Evolutionary conservation across 108 stramenopile genomes (phyloP), one percentile per base, ranked within the genome.

Genomic region (Cylindrotheca closterium): DNA sequence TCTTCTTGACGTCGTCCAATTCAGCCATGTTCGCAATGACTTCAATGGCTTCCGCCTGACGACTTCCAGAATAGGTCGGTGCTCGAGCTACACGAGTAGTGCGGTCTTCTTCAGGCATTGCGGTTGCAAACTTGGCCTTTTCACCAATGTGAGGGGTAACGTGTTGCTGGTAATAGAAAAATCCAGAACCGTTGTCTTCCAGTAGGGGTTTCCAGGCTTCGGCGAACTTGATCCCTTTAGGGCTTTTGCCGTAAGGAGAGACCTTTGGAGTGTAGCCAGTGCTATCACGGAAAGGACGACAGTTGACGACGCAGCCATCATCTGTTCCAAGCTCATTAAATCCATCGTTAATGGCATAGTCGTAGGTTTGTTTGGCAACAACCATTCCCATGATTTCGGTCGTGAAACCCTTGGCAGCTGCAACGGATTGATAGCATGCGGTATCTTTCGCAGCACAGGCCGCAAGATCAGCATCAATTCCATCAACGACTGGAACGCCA

Each of bases 341-440:
- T 59, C 67, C 67, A 24, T 68, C 67, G 15, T 45, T 12, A 4
- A 58, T 18, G 17, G n/a, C n/a, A n/a, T n/a, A n/a, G n/a, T n/a
- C n/a, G 19, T n/a, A 33, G 58, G 30, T 10, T 8, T 61, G 22
- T 24, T 47, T 61, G 45, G 5, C 62, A 63, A 24, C 21, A 59
- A 68, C 32, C 84, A 85, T 72, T 85, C 84, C 42, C 81, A 81
- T 60, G 81, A 88, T 67, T 60, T 85, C 0, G 78, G 78, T 21
- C 83, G 82, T 49, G 72, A 81, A 78, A 79, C 72, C 26, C 81
- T 60, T 19, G 70, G 79, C 33, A 83, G 63, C 53, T 87, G 82
- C 52, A 81, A 79, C 17, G 63, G 65, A n/a, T n/a, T n/a, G n/a
- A n/a, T n/a, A n/a, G n/a, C n/a, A n/a, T n/a, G n/a, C n/a, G n/a